Base-by-base conservation (phyloP, 768 basidiomycete genomes). In the Sistotremastrum suecicum region DNA sequence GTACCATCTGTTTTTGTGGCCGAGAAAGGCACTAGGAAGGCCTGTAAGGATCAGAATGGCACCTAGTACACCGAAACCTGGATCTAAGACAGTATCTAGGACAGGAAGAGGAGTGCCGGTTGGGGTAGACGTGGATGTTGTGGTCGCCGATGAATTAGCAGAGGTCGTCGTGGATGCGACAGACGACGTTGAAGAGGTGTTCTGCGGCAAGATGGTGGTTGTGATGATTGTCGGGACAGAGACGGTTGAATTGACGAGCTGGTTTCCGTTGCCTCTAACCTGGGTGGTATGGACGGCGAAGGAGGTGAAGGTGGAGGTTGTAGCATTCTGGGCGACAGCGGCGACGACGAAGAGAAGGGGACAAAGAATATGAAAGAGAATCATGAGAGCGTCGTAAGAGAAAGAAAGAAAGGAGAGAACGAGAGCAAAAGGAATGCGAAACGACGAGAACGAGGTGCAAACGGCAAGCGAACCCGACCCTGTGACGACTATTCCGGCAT, bases 1-100 rank as follows among this genome's bases (percentile, higher is more conserved):
- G 37, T 56, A 84, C 90, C 92, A 94, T 72, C 90, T 69, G 61
- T 95, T 92, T 71, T 94, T 94, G 66, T 91, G 89, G 20, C 92
- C 92, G 65, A 86, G 80, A 53, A 89, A 88, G 3, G 86, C 84
- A 44, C 86, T 84, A 6, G 89, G 88, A 5, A 92, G 67, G 41
- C 92, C 92, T 6, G 86, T 89, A 42, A 95, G 56, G 53, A 95
- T 89, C 58, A 97, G 77, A 50, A 95, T 63, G 4, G 76, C 84
- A 41, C 92, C 92, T 10, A 91, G 71, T 32, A 91, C 85, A 43
- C 80, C 90, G 62, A 92, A 97, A 10, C 80, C 90, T 30, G 87
- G 86, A 56, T 89, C 85, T 35, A 94, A 66, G 57, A 66, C 72
- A 12, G 90, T 89, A 20, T 69, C 74, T 9, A 71, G 67, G 3